Evolutionary conservation across 371 early-diverging fungal genomes (phyloP).

Genomic region (Phascolomyces articulosus): DNA sequence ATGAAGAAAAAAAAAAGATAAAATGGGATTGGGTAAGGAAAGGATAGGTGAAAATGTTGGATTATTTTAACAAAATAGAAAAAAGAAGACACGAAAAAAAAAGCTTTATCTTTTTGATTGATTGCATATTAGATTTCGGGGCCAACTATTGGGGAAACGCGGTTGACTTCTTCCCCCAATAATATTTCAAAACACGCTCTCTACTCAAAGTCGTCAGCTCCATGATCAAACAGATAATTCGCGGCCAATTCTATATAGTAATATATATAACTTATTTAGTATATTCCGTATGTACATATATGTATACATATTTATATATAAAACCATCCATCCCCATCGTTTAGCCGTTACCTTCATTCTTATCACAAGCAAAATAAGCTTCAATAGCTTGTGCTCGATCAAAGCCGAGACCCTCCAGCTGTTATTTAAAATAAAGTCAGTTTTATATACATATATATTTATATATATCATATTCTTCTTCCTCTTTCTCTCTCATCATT

Average conservation of each 20-base stretch:
- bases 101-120: too few species aligned
- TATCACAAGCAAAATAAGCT: constrained; percentile 97
- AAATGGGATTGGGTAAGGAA: too few species aligned
- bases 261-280: not conserved
- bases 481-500: constrained; percentile 90
- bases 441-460: not conserved
- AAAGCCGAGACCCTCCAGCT: constrained; percentile 92
- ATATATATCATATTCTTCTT: constrained; percentile 30
- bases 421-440: constrained; percentile 11
- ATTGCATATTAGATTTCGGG: not conserved
- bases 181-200: constrained; percentile 8
- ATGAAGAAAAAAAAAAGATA: too few species aligned
- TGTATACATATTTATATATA: too few species aligned
- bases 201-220: constrained; percentile 42
- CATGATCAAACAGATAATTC: constrained; percentile 92
- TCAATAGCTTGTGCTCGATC: constrained; percentile 80
- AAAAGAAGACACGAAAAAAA: too few species aligned
- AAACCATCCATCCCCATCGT: too few species aligned
- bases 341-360: constrained; percentile 90
- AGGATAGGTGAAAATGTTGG: too few species aligned
- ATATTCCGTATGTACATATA: not conserved
- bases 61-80: too few species aligned
- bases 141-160: constrained; percentile 12
- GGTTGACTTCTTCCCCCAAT: constrained; percentile 5
- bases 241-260: constrained; percentile 80